phyloP scores from a whole-genome alignment of 2,329 filamentous ascomycete species.

The Emmonsia crescens region DNA sequence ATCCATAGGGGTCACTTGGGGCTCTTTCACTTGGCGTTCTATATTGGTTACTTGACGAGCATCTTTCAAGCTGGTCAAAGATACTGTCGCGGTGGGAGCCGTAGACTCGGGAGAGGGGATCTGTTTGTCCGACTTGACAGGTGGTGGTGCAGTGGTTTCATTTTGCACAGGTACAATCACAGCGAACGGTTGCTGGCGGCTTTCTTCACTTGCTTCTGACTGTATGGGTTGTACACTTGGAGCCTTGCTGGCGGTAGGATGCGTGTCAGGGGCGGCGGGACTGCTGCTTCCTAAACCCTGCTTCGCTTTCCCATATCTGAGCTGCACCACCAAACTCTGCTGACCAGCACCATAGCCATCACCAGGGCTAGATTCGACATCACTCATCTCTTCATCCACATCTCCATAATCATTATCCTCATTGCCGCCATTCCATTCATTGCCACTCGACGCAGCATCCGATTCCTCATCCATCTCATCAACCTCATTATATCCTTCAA shows the following conservation, averaged over 20 bases:
- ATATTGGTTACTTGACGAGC: background rate
- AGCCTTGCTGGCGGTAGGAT: background rate
- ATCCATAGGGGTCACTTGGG: background rate
- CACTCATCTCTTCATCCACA: conserved; percentile 33
- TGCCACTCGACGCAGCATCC: conserved; percentile 46
- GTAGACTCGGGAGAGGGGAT: background rate
- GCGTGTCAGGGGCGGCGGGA: background rate
- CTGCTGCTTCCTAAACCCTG: background rate
- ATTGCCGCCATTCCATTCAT: conserved; percentile 64
- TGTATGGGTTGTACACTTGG: background rate
- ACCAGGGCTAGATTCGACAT: conserved; percentile 36
- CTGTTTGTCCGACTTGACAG: background rate
- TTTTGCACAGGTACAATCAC: background rate
- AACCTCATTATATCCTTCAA: conserved; percentile 47
- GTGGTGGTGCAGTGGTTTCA: background rate
- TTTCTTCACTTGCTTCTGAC: background rate
- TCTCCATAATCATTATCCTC: conserved; percentile 62
- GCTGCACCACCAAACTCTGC: conserved; percentile 62
- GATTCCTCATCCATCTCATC: conserved; percentile 58
- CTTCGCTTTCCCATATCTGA: conserved; percentile 38
- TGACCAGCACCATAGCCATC: conserved; percentile 43
- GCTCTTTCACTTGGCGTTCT: background rate
- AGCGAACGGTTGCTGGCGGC: background rate
- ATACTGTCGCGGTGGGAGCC: background rate
- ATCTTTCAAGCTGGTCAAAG: background rate